phyloP scores from a whole-genome alignment of 768 basidiomycete species.

The Pleurotus platypus region DNA sequence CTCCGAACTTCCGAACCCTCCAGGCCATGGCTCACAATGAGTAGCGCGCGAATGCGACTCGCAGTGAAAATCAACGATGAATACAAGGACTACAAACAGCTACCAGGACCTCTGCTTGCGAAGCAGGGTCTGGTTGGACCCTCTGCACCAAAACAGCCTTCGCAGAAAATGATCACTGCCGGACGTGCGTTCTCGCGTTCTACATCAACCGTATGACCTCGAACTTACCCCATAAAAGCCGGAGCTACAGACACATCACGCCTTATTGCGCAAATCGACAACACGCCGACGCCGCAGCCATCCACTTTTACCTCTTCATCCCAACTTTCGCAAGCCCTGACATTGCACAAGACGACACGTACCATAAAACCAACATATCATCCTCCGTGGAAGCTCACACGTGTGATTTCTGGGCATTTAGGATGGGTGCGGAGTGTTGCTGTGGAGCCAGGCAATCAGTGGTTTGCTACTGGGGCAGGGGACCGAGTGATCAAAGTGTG shows the following conservation, averaged over 20 bases:
- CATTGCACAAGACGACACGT: slow-evolving; percentile 88
- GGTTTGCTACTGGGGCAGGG: slow-evolving; percentile 98
- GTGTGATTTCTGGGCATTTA: slow-evolving; percentile 96
- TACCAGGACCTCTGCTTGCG: slow-evolving; percentile 75
- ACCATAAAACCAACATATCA: slow-evolving; percentile 96
- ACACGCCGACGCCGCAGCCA: slow-evolving; percentile 59
- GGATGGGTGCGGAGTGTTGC: slow-evolving; percentile 97
- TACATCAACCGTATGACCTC: not conserved
- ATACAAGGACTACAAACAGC: slow-evolving; percentile 80
- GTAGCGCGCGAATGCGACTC: slow-evolving; percentile 67
- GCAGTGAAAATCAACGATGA: slow-evolving; percentile 88
- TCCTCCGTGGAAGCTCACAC: slow-evolving; percentile 91
- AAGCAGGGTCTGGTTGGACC: slow-evolving; percentile 85
- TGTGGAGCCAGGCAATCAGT: slow-evolving; percentile 96
- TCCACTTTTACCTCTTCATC: slow-evolving; percentile 66
- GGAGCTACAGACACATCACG: slow-evolving; percentile 41
- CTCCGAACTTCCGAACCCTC: not conserved
- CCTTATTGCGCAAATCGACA: slow-evolving; percentile 75
- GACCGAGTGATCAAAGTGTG: slow-evolving; percentile 99
- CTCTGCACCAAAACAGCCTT: slow-evolving; percentile 54
- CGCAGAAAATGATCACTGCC: slow-evolving; percentile 68
- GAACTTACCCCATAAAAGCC: slow-evolving; percentile 8
- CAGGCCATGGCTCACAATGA: not conserved
- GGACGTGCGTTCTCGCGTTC: slow-evolving; percentile 46
- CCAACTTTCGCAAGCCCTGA: slow-evolving; percentile 84